A percentile compares a stretch with the other conserved stretches of the same genome.
These are phyloP conservation scores for Tylopilus sp. DNA, from an alignment of 768 basidiomycete species.

Conservation along the genomic window DNA sequence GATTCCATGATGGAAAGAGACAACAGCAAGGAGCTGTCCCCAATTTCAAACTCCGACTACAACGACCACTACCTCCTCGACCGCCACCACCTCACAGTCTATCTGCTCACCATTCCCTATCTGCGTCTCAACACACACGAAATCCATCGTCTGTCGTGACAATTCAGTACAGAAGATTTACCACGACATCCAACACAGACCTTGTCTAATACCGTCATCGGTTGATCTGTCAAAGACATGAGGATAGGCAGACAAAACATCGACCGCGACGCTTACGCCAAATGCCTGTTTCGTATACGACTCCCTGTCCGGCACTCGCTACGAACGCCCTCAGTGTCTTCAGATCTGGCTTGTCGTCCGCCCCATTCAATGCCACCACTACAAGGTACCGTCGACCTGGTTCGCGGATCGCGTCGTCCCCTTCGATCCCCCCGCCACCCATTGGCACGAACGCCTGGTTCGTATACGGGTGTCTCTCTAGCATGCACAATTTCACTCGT, in stretches of 20 bases:
- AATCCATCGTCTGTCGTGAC: conserved; percentile 57
- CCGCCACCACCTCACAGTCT: conserved; percentile 84
- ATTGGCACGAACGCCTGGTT: conserved; percentile 96
- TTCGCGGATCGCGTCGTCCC: conserved; percentile 44
- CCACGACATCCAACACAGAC: conserved; percentile 35
- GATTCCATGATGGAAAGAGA: conserved; percentile 44
- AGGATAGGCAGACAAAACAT: not conserved
- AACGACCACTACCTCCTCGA: not conserved
- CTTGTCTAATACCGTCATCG: conserved; percentile 78
- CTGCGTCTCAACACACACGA: conserved; percentile 92
- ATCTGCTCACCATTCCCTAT: conserved; percentile 70
- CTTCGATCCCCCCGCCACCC: conserved; percentile 52
- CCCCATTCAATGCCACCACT: conserved; percentile 79
- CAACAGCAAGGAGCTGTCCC: not conserved
- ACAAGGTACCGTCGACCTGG: conserved; percentile 68
- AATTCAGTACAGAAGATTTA: not conserved
- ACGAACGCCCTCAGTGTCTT: conserved; percentile 75
- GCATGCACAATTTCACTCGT: conserved; percentile 56
- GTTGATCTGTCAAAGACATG: conserved; percentile 64
- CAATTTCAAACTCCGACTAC: conserved; percentile 30
- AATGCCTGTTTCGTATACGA: conserved; percentile 76
- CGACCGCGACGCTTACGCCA: conserved; percentile 72
- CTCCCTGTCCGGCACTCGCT: conserved; percentile 77
- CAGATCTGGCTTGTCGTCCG: conserved; percentile 74
- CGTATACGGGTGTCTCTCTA: conserved; percentile 88